Evolutionary conservation across 176 grass and related monocot genomes (phyloP), one percentile per base, ranked within the genome.

Genomic region (Phragmites australis): DNA sequence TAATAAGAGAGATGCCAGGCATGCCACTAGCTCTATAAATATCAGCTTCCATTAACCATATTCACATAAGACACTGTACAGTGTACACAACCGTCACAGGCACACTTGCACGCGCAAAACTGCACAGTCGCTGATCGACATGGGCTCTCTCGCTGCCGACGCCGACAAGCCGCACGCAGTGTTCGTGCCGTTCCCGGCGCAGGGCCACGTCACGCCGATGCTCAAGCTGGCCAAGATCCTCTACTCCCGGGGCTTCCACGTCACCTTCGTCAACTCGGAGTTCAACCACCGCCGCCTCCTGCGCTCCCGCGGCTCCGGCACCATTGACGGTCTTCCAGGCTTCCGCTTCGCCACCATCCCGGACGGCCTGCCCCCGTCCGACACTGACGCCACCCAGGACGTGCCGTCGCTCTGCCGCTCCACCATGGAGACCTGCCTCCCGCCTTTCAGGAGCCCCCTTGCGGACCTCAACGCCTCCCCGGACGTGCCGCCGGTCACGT

Each of bases 261-360:
- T 93, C 78, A 93, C 91, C 62, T 93, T 93, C 57, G 81, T 93
- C 86, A 90, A 90, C 77, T 60, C 85, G 41, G 77, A 93, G 81
- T 93, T 70, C 85, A 93, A 90, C 83, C 88, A 93, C 60, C 73
- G 66, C 0, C 78, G 84, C 4, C 75, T 88, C 25, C 52, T 93
- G 56, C 79, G 57, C 18, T 70, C 91, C 14, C 81, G 82, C 29
- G 91, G 85, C 18, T 67, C 58, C 18, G 21, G 0, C 14, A 52
- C 58, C 1, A 65, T 90, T 0, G 62, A 62, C 51, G 82, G 70
- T 48, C 31, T 84, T n/a, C 69, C 65, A 11, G 67, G 70, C 4
- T 90, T 93, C 76, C 60, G 60, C 19, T 90, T 93, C 76, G 59
- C 73, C 31, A 30, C 87, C 70, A 90, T 93, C 54, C 81, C 87